Percentiles rank a stretch among this genome's conserved stretches.
Conservation (phyloP, 2,329 filamentous ascomycete genomes). For the Fusarium sp. region DNA sequence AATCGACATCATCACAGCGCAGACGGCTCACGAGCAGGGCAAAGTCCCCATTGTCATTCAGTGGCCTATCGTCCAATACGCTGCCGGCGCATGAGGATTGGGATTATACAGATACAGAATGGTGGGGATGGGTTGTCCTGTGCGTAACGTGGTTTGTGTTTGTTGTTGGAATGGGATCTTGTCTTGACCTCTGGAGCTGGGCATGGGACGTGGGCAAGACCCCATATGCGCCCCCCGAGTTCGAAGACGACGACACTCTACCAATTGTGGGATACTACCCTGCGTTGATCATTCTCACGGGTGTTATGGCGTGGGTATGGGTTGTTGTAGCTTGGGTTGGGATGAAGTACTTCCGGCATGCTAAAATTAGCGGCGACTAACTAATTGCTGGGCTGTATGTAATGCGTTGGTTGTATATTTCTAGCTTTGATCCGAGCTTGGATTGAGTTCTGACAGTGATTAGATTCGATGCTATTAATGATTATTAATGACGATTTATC, state of each 20-base stretch:
- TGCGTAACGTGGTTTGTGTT: slow-evolving; percentile 95
- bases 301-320: slow-evolving; percentile 99
- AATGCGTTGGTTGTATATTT: slow-evolving; percentile 26
- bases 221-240: slow-evolving; percentile 92
- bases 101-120: slow-evolving; percentile 95
- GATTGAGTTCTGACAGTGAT: slow-evolving; percentile 10
- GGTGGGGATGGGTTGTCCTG: slow-evolving; percentile 97
- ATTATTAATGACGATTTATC: slow-evolving; percentile 24
- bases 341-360: slow-evolving; percentile 99
- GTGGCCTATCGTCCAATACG: slow-evolving; percentile 62
- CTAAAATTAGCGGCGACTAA: slow-evolving; percentile 80
- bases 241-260: slow-evolving; percentile 93
- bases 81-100: slow-evolving; percentile 69
- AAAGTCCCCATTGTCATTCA: slow-evolving; percentile 70
- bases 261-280: slow-evolving; percentile 98
- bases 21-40: slow-evolving; percentile 63
- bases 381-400: slow-evolving; percentile 48
- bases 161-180: slow-evolving; percentile 95
- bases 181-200: slow-evolving; percentile 96
- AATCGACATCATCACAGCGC: slow-evolving; percentile 54
- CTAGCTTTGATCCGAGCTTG: background rate
- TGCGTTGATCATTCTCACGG: slow-evolving; percentile 89
- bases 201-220: slow-evolving; percentile 98
- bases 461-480: slow-evolving; percentile 11
- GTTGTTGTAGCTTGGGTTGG: slow-evolving; percentile 97